Base-by-base conservation (phyloP, 352 stramenopile species). In the Phytopythium oedochilum region DNA sequence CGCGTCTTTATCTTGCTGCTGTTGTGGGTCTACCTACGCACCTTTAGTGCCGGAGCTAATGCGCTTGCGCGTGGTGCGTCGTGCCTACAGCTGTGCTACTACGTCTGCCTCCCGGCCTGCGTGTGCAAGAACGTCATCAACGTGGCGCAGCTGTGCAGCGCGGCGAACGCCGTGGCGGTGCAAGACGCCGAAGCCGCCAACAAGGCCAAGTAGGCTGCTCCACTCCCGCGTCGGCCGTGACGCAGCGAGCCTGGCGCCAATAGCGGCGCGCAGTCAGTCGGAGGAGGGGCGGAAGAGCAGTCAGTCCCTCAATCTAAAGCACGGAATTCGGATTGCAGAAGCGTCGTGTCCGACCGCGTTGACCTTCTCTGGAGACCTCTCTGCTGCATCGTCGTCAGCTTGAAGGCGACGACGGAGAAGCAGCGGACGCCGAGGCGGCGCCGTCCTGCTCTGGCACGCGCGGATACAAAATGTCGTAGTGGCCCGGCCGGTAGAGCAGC, bases 391-490 rank as follows among this genome's bases (percentile, higher is more conserved):
- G 7, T 31, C 44, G 26, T 50, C 44, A 50, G 23, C 12, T 50
- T 26, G 46, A 53, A 40, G 7, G 18, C 3, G 46, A 53, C 28
- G 29, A n/a, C n/a, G n/a, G 20, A 6, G 28, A 40, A 18, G 26
- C 45, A 5, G 26, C n/a, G 46, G n/a, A 23, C 0, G 29, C 29
- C 9, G 29, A 29, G 6, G 25, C 45, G 4, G 26, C 31, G 28
- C 14, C 8, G 15, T 18, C 29, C 31, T 15, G 26, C 44, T 32
- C 23, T 36, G 44, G 15, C 18, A 7, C 28, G 29, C 46, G 46
- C 18, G 71, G 71, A 59, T 98, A 98, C 51, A 98, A 71, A 49
- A 98, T 94, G 67, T 98, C 94, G 76, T 98, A 98, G 69, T 98
- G 94, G 14, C 94, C 94, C 17, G 92, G 92, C 54, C 94, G 86